These are phyloP conservation scores for Diplogelasinospora grovesii DNA, from an alignment of 495 filamentous ascomycete species.

Conservation along the genomic window DNA sequence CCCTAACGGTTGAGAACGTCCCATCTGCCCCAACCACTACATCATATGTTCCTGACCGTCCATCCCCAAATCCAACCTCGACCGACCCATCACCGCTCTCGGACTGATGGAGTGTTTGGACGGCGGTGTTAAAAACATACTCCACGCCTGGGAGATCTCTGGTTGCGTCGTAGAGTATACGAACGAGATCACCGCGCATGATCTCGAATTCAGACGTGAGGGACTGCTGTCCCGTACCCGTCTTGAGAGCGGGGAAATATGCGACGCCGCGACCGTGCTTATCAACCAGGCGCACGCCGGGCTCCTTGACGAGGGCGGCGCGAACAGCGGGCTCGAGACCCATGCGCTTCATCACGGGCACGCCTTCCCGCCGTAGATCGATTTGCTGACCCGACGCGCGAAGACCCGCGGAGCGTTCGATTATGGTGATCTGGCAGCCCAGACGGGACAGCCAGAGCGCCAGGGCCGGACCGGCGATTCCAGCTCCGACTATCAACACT, in stretches of 20 bases:
- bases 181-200: constrained; percentile 44
- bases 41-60: constrained; percentile 37
- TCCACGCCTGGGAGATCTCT: constrained; percentile 31
- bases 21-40: constrained; percentile 48
- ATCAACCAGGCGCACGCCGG: constrained; percentile 41
- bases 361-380: constrained; percentile 44
- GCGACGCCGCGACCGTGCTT: constrained; percentile 28
- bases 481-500: constrained; percentile 27
- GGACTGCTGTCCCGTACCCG: constrained; percentile 36
- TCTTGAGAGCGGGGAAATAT: constrained; percentile 32
- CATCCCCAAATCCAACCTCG: constrained; percentile 31
- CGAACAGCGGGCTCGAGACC: constrained; percentile 42
- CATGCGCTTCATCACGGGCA: constrained; percentile 46
- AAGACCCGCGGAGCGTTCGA: constrained; percentile 43
- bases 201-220: constrained; percentile 52
- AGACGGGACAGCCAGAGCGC: constrained; percentile 48
- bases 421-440: constrained; percentile 43
- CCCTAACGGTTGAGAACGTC: constrained; percentile 33
- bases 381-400: constrained; percentile 44
- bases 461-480: constrained; percentile 38
- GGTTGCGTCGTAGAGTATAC: constrained; percentile 41
- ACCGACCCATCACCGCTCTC: constrained; percentile 6
- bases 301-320: constrained; percentile 28
- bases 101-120: constrained; percentile 20
- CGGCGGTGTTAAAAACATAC: constrained; percentile 37